Evolutionary conservation across 768 basidiomycete species (phyloP).

Genomic region (Tricholoma saponaceum): DNA sequence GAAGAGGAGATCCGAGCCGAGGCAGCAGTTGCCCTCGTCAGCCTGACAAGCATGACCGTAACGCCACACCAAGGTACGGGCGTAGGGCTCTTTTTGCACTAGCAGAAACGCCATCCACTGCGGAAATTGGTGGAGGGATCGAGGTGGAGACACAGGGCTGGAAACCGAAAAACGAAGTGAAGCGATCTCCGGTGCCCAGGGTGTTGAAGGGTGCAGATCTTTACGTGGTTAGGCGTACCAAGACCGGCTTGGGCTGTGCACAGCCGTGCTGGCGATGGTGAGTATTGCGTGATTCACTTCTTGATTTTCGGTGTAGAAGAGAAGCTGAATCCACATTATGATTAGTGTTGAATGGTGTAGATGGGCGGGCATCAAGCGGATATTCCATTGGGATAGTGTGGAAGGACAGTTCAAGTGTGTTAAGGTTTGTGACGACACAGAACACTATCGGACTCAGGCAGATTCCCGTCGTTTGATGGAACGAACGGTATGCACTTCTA

Average conservation of each 20-base stretch:
- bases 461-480: conserved; percentile 34
- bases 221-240: conserved; percentile 49
- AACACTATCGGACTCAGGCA: conserved; percentile 42
- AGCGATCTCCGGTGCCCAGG: conserved; percentile 15
- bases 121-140: neutral
- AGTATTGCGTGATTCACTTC: conserved; percentile 1
- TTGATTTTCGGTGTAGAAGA: neutral
- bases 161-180: neutral
- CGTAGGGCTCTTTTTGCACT: neutral
- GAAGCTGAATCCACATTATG: neutral
- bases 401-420: conserved; percentile 31
- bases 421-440: conserved; percentile 40
- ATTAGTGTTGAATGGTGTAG: conserved; percentile 48
- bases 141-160: neutral
- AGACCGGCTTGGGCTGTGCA: conserved; percentile 45
- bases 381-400: conserved; percentile 47
- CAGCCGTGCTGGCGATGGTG: conserved; percentile 51
- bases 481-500: neutral
- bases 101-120: neutral
- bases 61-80: neutral
- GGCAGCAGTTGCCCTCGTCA: neutral
- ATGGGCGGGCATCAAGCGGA: conserved; percentile 54
- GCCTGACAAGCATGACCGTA: neutral
- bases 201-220: conserved; percentile 50
- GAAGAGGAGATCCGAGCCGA: neutral